Conservation (phyloP, 495 filamentous ascomycete genomes). For the Tuber melanosporum region DNA sequence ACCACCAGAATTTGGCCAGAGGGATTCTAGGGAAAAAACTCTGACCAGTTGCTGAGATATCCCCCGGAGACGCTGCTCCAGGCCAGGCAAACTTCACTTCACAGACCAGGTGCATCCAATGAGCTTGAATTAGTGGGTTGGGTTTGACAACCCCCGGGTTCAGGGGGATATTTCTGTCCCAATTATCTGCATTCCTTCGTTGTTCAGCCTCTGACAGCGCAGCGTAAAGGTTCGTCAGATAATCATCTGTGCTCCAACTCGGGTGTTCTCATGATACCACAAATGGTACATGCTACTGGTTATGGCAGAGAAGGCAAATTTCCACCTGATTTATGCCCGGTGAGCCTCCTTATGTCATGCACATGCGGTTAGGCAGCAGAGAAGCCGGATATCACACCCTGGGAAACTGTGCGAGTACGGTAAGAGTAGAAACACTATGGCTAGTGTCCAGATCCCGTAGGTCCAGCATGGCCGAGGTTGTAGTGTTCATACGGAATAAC, state of each 20-base stretch:
- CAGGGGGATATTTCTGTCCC: not conserved
- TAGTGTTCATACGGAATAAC: not conserved
- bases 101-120: not conserved
- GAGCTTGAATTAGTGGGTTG: not conserved
- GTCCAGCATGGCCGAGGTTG: not conserved
- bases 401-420: not conserved
- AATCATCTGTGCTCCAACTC: not conserved
- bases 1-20: not conserved
- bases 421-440: not conserved
- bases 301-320: not conserved
- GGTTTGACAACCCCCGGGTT: not conserved
- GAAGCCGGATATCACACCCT: not conserved
- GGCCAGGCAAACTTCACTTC: not conserved
- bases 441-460: not conserved
- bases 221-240: not conserved
- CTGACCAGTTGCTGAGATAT: not conserved
- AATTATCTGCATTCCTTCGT: not conserved
- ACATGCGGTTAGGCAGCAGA: not conserved
- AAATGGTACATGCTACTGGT: not conserved
- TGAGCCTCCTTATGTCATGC: not conserved
- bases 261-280: not conserved
- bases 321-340: not conserved
- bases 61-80: not conserved
- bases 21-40: not conserved
- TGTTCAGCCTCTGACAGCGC: not conserved